These are phyloP conservation scores for Lentinula lateritia DNA, from an alignment of 768 basidiomycete genomes.

Conservation along the genomic window DNA sequence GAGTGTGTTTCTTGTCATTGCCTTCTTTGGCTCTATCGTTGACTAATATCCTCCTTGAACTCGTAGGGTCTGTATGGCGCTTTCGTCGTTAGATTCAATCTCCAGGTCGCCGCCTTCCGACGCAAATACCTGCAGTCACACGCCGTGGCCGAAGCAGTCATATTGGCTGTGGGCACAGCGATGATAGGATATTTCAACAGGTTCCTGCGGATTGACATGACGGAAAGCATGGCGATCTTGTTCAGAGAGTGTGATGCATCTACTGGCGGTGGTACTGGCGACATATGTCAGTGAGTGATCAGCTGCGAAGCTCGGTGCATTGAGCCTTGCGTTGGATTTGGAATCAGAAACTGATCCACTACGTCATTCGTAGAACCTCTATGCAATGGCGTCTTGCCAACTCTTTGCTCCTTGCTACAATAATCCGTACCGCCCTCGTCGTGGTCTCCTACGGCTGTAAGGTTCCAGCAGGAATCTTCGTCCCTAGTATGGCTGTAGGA, in stretches of 20 bases:
- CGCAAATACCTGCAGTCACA: conserved; percentile 82
- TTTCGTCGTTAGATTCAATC: conserved; percentile 94
- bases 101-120: conserved; percentile 92
- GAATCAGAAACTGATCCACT: neutral
- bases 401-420: conserved; percentile 85
- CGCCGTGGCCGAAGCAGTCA: conserved; percentile 85
- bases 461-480: conserved; percentile 97
- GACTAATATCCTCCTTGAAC: neutral
- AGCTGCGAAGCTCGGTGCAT: no score
- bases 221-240: conserved; percentile 88
- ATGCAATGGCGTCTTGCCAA: conserved; percentile 95
- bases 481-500: conserved; percentile 98
- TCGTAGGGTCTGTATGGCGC: conserved; percentile 92
- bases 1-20: conserved; percentile 40
- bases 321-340: neutral
- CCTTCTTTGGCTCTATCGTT: conserved; percentile 7
- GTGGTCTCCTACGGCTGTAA: conserved; percentile 93
- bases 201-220: conserved; percentile 96
- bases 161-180: conserved; percentile 82
- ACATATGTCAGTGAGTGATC: conserved; percentile 85
- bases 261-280: conserved; percentile 67
- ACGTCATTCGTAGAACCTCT: conserved; percentile 52
- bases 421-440: conserved; percentile 82
- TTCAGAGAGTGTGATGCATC: conserved; percentile 84
- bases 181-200: conserved; percentile 92